phyloP scores from a whole-genome alignment of 169 alveolate genomes.

The Miamiensis avidus region DNA sequence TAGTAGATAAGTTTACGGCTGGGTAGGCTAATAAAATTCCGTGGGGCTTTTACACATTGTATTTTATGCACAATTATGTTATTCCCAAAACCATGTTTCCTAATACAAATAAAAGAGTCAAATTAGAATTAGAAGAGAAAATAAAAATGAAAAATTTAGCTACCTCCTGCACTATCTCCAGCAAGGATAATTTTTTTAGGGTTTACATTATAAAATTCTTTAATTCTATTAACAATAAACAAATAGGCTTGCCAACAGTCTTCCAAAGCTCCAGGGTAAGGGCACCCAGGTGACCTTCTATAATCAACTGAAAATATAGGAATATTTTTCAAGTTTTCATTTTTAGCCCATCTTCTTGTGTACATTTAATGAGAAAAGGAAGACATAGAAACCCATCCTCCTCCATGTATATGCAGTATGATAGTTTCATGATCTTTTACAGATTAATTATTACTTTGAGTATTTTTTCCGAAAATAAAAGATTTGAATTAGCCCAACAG shows the following conservation, averaged over 20 bases:
- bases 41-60: slow-evolving; percentile 52
- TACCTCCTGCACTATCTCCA: slow-evolving; percentile 82
- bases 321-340: slow-evolving; percentile 42
- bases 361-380: slow-evolving; percentile 78
- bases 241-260: slow-evolving; percentile 82
- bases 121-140: too few species aligned
- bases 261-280: slow-evolving; percentile 76
- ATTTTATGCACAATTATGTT: slow-evolving; percentile 31
- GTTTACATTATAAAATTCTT: slow-evolving; percentile 32
- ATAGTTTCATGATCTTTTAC: slow-evolving; percentile 33
- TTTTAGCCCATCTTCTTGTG: slow-evolving; percentile 80
- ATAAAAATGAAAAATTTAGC: too few species aligned
- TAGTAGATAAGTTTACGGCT: slow-evolving; percentile 37
- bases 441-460: neutral
- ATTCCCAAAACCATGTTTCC: slow-evolving; percentile 62
- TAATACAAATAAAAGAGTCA: too few species aligned
- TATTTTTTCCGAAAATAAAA: too few species aligned
- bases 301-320: slow-evolving; percentile 84
- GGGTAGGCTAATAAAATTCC: slow-evolving; percentile 58
- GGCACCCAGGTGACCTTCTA: slow-evolving; percentile 73
- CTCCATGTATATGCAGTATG: slow-evolving; percentile 85
- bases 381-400: slow-evolving; percentile 81
- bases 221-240: slow-evolving; percentile 1
- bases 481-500: too few species aligned
- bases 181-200: slow-evolving; percentile 54